phyloP scores from a whole-genome alignment of 1,284 basidiomycete genomes.

The Phellinidium pouzarii region DNA sequence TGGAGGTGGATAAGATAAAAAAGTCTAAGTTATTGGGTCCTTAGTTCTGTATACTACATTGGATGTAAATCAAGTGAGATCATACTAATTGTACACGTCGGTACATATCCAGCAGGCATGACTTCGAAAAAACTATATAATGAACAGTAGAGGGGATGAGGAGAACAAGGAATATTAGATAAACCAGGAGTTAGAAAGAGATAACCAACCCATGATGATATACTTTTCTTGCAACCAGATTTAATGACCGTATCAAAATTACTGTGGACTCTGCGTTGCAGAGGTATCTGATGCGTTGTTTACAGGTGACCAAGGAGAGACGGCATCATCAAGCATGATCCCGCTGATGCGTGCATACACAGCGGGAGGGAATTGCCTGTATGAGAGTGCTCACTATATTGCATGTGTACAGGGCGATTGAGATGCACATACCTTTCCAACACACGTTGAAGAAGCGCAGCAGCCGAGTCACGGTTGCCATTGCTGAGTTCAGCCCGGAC shows the following conservation, averaged over 20 bases:
- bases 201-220: too few species aligned
- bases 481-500: slow-evolving; percentile 84
- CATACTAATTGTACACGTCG: neutral
- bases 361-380: slow-evolving; percentile 67
- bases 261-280: slow-evolving; percentile 5
- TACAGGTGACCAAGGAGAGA: slow-evolving; percentile 15
- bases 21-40: neutral
- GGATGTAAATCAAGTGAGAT: neutral
- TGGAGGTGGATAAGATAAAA: neutral
- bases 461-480: slow-evolving; percentile 67
- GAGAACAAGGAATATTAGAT: too few species aligned
- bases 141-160: neutral
- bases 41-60: neutral
- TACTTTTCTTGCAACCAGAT: too few species aligned
- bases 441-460: slow-evolving; percentile 69
- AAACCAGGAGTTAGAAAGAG: too few species aligned
- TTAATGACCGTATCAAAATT: neutral
- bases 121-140: slow-evolving; percentile 1
- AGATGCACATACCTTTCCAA: slow-evolving; percentile 59
- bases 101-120: neutral
- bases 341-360: slow-evolving; percentile 61
- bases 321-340: slow-evolving; percentile 48
- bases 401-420: neutral
- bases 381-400: slow-evolving; percentile 1
- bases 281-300: neutral